These are phyloP conservation scores for Schizochytrium sp. DNA, from an alignment of 108 stramenopile genomes.

Conservation along the genomic window DNA sequence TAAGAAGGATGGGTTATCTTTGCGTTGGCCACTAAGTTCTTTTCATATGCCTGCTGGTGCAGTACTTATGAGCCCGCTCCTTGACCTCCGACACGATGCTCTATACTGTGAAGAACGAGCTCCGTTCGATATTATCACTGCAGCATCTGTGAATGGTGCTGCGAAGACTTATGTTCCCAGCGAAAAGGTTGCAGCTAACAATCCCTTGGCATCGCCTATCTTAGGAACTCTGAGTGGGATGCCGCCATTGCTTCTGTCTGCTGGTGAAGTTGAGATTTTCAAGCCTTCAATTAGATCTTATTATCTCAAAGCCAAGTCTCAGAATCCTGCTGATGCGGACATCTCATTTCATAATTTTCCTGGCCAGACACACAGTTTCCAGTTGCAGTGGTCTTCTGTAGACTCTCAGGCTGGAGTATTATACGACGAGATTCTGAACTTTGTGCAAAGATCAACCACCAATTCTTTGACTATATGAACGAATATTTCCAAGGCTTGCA, in stretches of 20 bases:
- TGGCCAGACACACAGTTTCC: slow-evolving; percentile 18
- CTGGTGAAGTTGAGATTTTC: slow-evolving; percentile 56
- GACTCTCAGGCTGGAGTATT: too few relatives aligned
- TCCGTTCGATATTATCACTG: not conserved
- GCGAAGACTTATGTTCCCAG: not conserved
- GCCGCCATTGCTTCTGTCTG: slow-evolving; percentile 39
- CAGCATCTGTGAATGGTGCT: not conserved
- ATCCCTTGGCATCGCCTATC: slow-evolving; percentile 46
- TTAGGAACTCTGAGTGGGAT: not conserved
- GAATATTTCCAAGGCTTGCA: too few relatives aligned
- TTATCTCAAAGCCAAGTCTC: not conserved
- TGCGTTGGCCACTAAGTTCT: not conserved
- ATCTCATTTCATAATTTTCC: not conserved
- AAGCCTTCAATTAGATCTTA: not conserved
- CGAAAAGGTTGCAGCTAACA: not conserved
- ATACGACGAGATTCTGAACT: too few relatives aligned
- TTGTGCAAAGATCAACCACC: too few relatives aligned
- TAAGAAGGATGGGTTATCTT: not conserved
- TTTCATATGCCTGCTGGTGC: slow-evolving; percentile 3
- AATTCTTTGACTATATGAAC: too few relatives aligned
- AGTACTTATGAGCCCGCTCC: slow-evolving; percentile 33
- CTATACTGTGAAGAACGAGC: slow-evolving; percentile 1
- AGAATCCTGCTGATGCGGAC: slow-evolving; percentile 9
- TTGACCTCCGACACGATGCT: slow-evolving; percentile 18
- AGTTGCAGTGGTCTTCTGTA: not conserved